These are phyloP conservation scores for Suillus americanus DNA, from an alignment of 768 basidiomycete species.

Conservation along the genomic window DNA sequence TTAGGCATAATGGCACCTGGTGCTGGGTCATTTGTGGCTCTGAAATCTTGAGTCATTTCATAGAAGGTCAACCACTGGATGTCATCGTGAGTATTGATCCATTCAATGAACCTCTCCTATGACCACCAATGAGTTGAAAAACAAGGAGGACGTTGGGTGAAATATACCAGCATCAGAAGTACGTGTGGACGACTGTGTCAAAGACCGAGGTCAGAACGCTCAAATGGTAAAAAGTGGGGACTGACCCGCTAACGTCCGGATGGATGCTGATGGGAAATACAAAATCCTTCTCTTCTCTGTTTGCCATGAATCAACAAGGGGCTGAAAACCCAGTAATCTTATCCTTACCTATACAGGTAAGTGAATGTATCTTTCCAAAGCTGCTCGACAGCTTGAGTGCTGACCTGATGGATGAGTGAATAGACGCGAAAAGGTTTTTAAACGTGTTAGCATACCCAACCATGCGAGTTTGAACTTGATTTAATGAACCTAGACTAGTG, in stretches of 20 bases:
- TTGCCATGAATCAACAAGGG: not conserved
- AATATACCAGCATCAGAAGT: conserved; percentile 64
- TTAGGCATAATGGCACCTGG: conserved; percentile 56
- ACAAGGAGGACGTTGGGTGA: not conserved
- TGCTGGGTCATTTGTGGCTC: conserved; percentile 47
- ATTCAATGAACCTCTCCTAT: conserved; percentile 72
- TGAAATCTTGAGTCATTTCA: conserved; percentile 65
- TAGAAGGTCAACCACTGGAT: conserved; percentile 72
- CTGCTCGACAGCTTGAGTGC: conserved; percentile 61
- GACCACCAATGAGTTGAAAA: not conserved
- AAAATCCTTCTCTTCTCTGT: conserved; percentile 60
- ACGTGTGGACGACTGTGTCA: conserved; percentile 60
- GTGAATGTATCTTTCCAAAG: conserved; percentile 77
- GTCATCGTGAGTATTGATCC: conserved; percentile 68
- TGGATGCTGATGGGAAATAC: conserved; percentile 78
- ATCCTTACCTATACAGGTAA: conserved; percentile 56
- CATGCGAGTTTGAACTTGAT: conserved; percentile 64
- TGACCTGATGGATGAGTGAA: conserved; percentile 43
- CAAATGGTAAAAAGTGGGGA: not conserved
- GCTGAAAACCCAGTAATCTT: not conserved
- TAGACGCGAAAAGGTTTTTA: not conserved
- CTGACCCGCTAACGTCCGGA: conserved; percentile 72
- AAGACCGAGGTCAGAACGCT: conserved; percentile 4
- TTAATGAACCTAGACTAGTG: conserved; percentile 60
- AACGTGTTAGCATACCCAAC: conserved; percentile 46